These are phyloP conservation scores for Nitzschia sp. DNA, from an alignment of 108 stramenopile genomes.

Conservation along the genomic window DNA sequence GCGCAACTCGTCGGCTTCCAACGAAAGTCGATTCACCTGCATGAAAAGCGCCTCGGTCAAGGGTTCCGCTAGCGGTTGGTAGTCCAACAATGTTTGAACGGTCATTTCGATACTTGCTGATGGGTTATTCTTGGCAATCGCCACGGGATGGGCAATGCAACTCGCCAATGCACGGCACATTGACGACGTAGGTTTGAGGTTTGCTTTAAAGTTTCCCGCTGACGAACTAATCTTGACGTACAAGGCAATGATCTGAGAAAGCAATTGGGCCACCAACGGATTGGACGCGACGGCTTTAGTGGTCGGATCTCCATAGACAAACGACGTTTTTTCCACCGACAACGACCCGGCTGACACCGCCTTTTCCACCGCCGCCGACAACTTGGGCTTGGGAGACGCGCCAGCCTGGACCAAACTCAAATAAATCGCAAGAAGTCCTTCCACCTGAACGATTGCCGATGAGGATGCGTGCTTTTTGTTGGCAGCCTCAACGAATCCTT, in stretches of 20 bases:
- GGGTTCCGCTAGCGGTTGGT: conserved; percentile 48
- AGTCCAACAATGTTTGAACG: conserved; percentile 56
- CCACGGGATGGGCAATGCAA: conserved; percentile 56
- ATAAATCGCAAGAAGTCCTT: conserved; percentile 66
- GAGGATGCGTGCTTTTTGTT: conserved; percentile 65
- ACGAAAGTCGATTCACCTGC: conserved; percentile 54
- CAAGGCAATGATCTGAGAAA: conserved; percentile 67
- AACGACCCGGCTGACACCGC: conserved; percentile 50
- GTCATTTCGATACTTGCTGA: conserved; percentile 40
- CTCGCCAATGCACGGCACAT: conserved; percentile 54
- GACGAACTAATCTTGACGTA: conserved; percentile 50
- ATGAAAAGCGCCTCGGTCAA: conserved; percentile 53
- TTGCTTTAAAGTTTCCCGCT: conserved; percentile 19
- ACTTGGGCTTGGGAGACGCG: conserved; percentile 29
- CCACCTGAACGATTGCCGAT: conserved; percentile 60
- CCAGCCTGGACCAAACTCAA: conserved; percentile 42
- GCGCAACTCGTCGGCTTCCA: conserved; percentile 26
- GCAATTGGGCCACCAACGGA: conserved; percentile 45
- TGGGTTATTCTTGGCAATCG: conserved; percentile 14
- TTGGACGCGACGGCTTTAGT: conserved; percentile 53
- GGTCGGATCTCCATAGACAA: conserved; percentile 47
- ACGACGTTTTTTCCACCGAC: conserved; percentile 50
- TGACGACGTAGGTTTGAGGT: conserved; percentile 30
- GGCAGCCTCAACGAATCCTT: conserved; percentile 57
- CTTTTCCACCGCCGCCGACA: conserved; percentile 50